Evolutionary conservation across 805 yeast genomes (phyloP).

Genomic region (Teunomyces tritomae): DNA sequence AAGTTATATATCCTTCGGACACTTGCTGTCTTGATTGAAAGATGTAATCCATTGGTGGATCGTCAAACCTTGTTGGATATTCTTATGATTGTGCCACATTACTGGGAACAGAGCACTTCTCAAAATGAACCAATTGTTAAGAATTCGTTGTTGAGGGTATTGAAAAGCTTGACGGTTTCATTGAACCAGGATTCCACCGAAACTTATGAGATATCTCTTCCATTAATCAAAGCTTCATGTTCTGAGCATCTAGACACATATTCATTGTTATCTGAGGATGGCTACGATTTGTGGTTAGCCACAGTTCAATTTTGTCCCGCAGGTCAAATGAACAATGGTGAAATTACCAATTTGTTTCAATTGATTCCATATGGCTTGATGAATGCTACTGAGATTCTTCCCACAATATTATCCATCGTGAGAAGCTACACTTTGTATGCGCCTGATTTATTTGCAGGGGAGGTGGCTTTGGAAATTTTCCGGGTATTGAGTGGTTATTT

Average conservation of each 20-base stretch:
- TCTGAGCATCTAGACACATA: conserved; percentile 36
- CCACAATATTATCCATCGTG: conserved; percentile 57
- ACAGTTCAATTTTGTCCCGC: conserved; percentile 60
- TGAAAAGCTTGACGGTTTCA: conserved; percentile 55
- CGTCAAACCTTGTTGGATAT: conserved; percentile 49
- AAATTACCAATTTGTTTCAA: conserved; percentile 47
- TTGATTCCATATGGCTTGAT: conserved; percentile 57
- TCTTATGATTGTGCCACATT: conserved; percentile 56
- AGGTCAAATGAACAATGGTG: conserved; percentile 26
- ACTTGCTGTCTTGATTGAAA: conserved; percentile 57
- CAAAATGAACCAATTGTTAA: conserved; percentile 36
- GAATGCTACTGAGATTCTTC: conserved; percentile 72
- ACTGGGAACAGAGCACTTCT: conserved; percentile 63
- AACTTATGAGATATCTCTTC: conserved; percentile 57
- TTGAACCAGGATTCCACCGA: conserved; percentile 50
- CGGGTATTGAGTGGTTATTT: conserved; percentile 53
- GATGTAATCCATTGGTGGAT: conserved; percentile 63
- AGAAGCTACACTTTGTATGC: conserved; percentile 59
- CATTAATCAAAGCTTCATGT: conserved; percentile 66
- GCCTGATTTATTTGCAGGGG: conserved; percentile 39
- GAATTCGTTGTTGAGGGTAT: conserved; percentile 46
- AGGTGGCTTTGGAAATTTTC: conserved; percentile 42
- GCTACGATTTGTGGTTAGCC: conserved; percentile 78
- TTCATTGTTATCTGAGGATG: conserved; percentile 77
- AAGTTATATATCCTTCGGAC: conserved; percentile 72